These are phyloP conservation scores for Saksenaea oblongispora DNA, from an alignment of 371 early-diverging fungal genomes.

Conservation along the genomic window DNA sequence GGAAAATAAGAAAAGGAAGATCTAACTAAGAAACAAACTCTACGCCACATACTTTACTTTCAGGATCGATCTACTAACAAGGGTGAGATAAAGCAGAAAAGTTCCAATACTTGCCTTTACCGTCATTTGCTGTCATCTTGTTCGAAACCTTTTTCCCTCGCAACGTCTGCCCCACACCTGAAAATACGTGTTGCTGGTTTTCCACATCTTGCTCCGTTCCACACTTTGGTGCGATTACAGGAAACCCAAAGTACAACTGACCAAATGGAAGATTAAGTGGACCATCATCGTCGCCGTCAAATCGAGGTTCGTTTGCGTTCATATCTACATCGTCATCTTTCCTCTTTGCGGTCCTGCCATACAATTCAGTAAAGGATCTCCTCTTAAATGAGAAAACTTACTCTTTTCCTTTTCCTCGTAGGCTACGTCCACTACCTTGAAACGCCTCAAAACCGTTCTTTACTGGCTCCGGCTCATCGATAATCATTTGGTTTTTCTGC, in stretches of 20 bases:
- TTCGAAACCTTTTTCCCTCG: slow-evolving; percentile 29
- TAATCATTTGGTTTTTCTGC: slow-evolving; percentile 56
- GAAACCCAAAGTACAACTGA: slow-evolving; percentile 89
- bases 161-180: slow-evolving; percentile 42
- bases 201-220: slow-evolving; percentile 18
- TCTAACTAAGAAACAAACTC: neutral
- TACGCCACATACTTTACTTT: neutral
- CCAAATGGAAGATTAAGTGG: slow-evolving; percentile 88
- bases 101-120: neutral
- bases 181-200: slow-evolving; percentile 18
- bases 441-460: slow-evolving; percentile 43
- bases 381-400: slow-evolving; percentile 10
- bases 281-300: slow-evolving; percentile 61
- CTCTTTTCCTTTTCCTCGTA: slow-evolving; percentile 46
- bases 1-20: too few relatives aligned
- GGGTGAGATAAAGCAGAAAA: neutral
- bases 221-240: slow-evolving; percentile 49
- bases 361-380: neutral
- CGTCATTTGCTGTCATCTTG: neutral
- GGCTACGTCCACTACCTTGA: slow-evolving; percentile 41
- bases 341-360: slow-evolving; percentile 1
- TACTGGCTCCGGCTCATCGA: slow-evolving; percentile 45
- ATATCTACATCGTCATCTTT: slow-evolving; percentile 18
- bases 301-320: slow-evolving; percentile 29
- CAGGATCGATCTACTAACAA: neutral